Conservation (phyloP, 208 protist genomes). For the Acanthamoeba castellanii region DNA sequence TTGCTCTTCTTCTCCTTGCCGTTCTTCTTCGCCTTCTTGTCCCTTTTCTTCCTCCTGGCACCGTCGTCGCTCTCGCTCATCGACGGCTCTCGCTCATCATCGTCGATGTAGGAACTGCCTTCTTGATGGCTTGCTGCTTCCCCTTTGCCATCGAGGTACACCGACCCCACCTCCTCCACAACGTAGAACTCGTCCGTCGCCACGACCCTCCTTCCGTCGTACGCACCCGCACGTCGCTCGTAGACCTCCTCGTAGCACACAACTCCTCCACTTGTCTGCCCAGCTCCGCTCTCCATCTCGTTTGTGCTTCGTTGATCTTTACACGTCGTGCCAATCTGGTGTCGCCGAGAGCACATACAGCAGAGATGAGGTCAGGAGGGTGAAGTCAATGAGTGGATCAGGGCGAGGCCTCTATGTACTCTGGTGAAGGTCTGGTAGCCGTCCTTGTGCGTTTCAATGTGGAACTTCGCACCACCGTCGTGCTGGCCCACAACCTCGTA, state of each 20-base stretch:
- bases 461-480: background rate
- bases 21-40: constrained; percentile 6
- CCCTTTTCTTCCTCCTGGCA: background rate
- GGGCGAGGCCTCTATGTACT: background rate
- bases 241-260: background rate
- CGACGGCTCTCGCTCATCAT: background rate
- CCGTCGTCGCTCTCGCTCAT: background rate
- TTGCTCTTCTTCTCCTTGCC: background rate
- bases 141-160: background rate
- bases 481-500: background rate
- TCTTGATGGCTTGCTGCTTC: background rate
- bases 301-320: too few species aligned
- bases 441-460: background rate
- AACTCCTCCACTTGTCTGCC: background rate
- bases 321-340: too few species aligned
- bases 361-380: background rate
- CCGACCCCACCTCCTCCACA: background rate
- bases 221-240: background rate
- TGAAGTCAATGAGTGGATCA: background rate
- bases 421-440: background rate
- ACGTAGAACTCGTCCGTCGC: constrained; percentile 48
- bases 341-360: too few species aligned
- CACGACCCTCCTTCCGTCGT: background rate
- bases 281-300: too few species aligned
- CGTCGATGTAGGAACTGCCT: background rate